Conservation (phyloP, 1,139 yeast species). For the Hansenula anomala region DNA sequence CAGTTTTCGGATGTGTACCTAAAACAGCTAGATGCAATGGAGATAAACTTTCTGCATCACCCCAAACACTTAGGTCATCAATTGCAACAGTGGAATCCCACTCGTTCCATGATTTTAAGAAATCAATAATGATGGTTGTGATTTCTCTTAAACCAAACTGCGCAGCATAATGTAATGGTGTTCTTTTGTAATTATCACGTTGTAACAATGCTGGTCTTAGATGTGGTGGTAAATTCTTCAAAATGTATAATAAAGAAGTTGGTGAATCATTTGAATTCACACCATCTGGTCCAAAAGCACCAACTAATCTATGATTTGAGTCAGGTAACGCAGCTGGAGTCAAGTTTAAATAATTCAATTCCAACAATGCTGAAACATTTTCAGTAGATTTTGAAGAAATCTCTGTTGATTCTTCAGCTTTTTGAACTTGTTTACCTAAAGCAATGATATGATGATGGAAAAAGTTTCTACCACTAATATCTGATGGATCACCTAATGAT, state of each 20-base stretch:
- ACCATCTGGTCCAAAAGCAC: conserved; percentile 66
- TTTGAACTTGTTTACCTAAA: conserved; percentile 48
- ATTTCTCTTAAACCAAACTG: conserved; percentile 77
- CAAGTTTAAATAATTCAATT: conserved; percentile 25
- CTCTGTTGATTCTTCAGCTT: background rate
- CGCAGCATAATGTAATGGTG: conserved; percentile 88
- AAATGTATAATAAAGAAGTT: conserved; percentile 47
- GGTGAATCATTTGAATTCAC: conserved; percentile 48
- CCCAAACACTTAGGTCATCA: conserved; percentile 64
- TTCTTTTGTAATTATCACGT: conserved; percentile 70
- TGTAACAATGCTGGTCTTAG: conserved; percentile 53
- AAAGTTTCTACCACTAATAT: conserved; percentile 78
- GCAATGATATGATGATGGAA: conserved; percentile 79
- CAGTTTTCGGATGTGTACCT: conserved; percentile 79
- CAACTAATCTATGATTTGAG: conserved; percentile 33
- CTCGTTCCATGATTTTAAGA: conserved; percentile 46
- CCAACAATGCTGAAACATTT: conserved; percentile 3
- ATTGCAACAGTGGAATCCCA: conserved; percentile 45
- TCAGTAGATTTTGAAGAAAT: conserved; percentile 1
- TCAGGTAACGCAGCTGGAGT: conserved; percentile 49
- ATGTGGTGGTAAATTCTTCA: conserved; percentile 46
- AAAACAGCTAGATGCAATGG: conserved; percentile 82
- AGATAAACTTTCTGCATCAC: conserved; percentile 76
- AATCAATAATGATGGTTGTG: conserved; percentile 50
- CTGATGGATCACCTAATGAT: conserved; percentile 57